Base-by-base conservation (phyloP, 2,329 filamentous ascomycete genomes). In the Mycocentrospora acerina region DNA sequence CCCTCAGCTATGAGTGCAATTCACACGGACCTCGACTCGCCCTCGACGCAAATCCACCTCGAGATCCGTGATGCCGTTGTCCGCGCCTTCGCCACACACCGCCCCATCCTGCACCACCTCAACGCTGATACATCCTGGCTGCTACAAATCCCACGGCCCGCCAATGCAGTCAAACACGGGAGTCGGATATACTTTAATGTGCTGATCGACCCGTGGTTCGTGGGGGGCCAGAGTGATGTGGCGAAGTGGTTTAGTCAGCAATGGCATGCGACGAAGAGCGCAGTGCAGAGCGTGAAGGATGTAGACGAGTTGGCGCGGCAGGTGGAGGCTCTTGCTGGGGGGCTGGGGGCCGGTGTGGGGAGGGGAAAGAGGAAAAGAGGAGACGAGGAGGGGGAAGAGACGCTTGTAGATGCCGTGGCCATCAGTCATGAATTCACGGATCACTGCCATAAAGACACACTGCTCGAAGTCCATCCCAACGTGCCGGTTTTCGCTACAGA, bases 41-140 rank as follows among this genome's bases (percentile, higher is more conserved):
- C 62, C 6, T 64, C 61, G 7, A 42, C 51, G 37, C 72, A 75
- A 51, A 62, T 75, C 7, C 60, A 69, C 30, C 60, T 60, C 48
- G 70, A 73, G 45, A 61, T 73, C n/a, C 67, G 64, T 48, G 53
- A 67, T 37, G 55, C 67, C 24, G 52, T 72, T 26, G 65, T 66
- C 26, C 55, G 62, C 31, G 54, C 68, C 15, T 64, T 74, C 32
- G 60, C 66, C 19, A 64, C 64, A 33, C 70, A 68, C 27, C 69
- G 75, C 17, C 78, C 78, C 1, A 57, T 85, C 27, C 71, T 86
- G 7, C 77, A 79, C 35, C 82, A 85, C 60, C 71, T 86, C 22
- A 85, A 85, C 60, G 81, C 77, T 50, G 82, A 86, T 64, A 83
- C 80, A 4, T 80, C 77, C 15, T 86, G 82, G 82, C 70, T 86